phyloP scores from a whole-genome alignment of 2,329 filamentous ascomycete species.

The Claviceps humidiphila region DNA sequence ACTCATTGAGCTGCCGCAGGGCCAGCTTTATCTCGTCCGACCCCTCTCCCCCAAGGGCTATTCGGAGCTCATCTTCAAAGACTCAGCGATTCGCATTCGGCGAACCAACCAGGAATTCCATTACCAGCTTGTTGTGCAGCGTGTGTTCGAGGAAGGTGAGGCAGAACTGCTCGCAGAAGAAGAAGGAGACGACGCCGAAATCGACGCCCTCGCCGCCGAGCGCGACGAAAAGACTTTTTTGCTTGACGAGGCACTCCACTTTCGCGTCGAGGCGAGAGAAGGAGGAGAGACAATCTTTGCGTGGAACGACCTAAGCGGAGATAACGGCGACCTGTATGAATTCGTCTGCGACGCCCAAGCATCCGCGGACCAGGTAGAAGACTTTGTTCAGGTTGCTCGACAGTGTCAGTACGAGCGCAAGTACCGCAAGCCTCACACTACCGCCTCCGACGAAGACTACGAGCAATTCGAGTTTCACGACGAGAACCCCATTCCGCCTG shows the following conservation, averaged over 20 bases:
- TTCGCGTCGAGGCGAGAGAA: slow-evolving; percentile 71
- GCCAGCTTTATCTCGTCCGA: slow-evolving; percentile 92
- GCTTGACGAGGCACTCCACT: slow-evolving; percentile 81
- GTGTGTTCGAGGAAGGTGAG: slow-evolving; percentile 95
- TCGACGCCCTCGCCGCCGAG: slow-evolving; percentile 61
- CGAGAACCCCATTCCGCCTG: slow-evolving; percentile 49
- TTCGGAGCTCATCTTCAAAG: slow-evolving; percentile 97
- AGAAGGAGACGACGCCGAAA: slow-evolving; percentile 67
- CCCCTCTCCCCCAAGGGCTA: slow-evolving; percentile 93
- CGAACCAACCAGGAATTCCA: slow-evolving; percentile 90
- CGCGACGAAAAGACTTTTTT: slow-evolving; percentile 96
- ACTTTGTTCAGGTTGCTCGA: slow-evolving; percentile 70
- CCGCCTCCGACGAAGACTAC: slow-evolving; percentile 70
- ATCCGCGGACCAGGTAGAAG: slow-evolving; percentile 55
- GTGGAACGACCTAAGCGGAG: slow-evolving; percentile 90
- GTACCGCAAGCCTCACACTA: slow-evolving; percentile 66
- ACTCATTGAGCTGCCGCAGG: slow-evolving; percentile 86
- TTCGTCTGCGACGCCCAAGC: slow-evolving; percentile 81
- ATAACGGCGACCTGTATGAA: slow-evolving; percentile 90
- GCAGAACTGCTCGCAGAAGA: slow-evolving; percentile 84
- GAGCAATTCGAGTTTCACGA: slow-evolving; percentile 66
- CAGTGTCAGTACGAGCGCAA: slow-evolving; percentile 98
- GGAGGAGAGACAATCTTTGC: slow-evolving; percentile 76
- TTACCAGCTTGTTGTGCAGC: slow-evolving; percentile 91
- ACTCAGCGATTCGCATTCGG: slow-evolving; percentile 83